phyloP scores from a whole-genome alignment of 2,329 filamentous ascomycete species.

The Sphaerulina musiva region DNA sequence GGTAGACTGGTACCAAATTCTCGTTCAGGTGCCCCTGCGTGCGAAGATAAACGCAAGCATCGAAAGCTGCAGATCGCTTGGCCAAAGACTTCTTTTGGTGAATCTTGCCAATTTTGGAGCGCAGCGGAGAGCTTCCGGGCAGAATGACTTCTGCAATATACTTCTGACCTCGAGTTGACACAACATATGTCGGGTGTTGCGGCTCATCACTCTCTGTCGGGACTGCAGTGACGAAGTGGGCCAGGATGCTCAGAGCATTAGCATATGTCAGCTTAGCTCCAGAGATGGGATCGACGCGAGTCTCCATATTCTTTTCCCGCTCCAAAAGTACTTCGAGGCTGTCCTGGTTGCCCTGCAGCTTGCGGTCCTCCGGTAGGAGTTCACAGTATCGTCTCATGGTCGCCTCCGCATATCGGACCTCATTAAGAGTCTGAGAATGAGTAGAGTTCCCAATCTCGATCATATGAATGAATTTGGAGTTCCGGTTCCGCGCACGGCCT shows the following conservation, averaged over 20 bases:
- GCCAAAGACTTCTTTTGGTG: slow-evolving; percentile 67
- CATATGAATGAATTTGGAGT: slow-evolving; percentile 82
- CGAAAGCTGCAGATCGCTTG: slow-evolving; percentile 83
- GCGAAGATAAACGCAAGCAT: slow-evolving; percentile 66
- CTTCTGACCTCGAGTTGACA: slow-evolving; percentile 50
- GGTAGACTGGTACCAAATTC: slow-evolving; percentile 65
- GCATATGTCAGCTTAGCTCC: slow-evolving; percentile 74
- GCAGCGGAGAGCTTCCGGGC: slow-evolving; percentile 66
- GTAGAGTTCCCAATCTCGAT: slow-evolving; percentile 61
- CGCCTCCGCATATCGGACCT: slow-evolving; percentile 53
- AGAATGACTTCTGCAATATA: slow-evolving; percentile 75
- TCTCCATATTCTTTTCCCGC: slow-evolving; percentile 44
- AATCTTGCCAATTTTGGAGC: slow-evolving; percentile 56
- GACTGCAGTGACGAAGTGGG: slow-evolving; percentile 66
- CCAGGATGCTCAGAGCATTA: slow-evolving; percentile 64
- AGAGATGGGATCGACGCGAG: slow-evolving; percentile 57
- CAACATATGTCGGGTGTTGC: slow-evolving; percentile 53
- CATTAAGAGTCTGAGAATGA: slow-evolving; percentile 52
- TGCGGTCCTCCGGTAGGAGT: slow-evolving; percentile 65
- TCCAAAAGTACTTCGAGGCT: slow-evolving; percentile 49
- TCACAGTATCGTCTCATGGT: slow-evolving; percentile 70
- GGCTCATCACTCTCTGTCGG: slow-evolving; percentile 47
- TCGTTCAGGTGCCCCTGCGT: slow-evolving; percentile 63
- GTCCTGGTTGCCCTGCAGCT: slow-evolving; percentile 55
- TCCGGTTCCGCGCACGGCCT: slow-evolving; percentile 70